These are phyloP conservation scores for Domatiomyces globalis DNA, from an alignment of 2,329 filamentous ascomycete species.

Conservation along the genomic window DNA sequence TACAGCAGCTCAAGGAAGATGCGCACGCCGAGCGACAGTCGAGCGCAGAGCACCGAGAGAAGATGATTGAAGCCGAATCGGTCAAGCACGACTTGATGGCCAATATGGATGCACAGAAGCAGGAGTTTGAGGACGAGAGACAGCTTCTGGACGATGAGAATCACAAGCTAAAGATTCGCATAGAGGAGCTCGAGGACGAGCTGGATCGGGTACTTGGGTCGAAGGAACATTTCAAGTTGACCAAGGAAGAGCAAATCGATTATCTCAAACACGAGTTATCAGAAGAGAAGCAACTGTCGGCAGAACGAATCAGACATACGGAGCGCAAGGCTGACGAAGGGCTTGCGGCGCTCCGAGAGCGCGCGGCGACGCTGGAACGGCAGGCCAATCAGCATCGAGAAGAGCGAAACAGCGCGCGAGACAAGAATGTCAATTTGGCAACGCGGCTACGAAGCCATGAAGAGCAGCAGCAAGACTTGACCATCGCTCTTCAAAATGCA, in stretches of 20 bases:
- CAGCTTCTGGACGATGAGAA: constrained; percentile 72
- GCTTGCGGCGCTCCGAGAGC: constrained; percentile 44
- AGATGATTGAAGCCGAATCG: constrained; percentile 70
- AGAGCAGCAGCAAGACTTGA: constrained; percentile 39
- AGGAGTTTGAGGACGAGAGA: constrained; percentile 71
- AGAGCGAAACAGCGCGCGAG: constrained; percentile 26
- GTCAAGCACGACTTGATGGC: constrained; percentile 88
- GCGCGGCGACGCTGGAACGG: constrained; percentile 43
- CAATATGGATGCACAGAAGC: constrained; percentile 85
- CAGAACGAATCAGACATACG: constrained; percentile 43
- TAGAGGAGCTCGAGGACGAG: constrained; percentile 86
- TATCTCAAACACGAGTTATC: constrained; percentile 56
- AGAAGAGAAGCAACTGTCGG: constrained; percentile 28
- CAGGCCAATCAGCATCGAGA: constrained; percentile 44
- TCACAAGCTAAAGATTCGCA: constrained; percentile 55
- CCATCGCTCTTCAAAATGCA: constrained; percentile 43
- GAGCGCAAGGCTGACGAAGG: constrained; percentile 40
- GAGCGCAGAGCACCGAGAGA: constrained; percentile 38
- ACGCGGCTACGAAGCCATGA: constrained; percentile 40
- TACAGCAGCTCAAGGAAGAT: constrained; percentile 58
- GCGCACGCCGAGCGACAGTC: constrained; percentile 45
- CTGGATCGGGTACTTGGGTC: constrained; percentile 73
- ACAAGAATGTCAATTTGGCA: constrained; percentile 34
- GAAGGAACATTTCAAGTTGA: constrained; percentile 64
- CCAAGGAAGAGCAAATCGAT: constrained; percentile 53